Evolutionary conservation across 1,139 yeast genomes (phyloP), one percentile per base, ranked within the genome.

Genomic region (Fermentozyma sake): DNA sequence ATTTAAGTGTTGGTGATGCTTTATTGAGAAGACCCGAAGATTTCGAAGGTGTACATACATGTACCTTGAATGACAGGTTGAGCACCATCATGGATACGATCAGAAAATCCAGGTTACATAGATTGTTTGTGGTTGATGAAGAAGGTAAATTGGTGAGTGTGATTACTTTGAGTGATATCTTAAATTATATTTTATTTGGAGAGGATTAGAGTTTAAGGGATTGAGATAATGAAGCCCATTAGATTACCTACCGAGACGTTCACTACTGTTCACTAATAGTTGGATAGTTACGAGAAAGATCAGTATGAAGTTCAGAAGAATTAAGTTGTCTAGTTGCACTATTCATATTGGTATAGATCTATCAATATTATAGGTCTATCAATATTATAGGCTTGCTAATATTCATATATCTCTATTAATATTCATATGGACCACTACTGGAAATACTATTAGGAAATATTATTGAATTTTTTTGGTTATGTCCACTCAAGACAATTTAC

Each of bases 11-110:
- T 7, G 99, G 98, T 3, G 97, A 91, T 53, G 98, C 98, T 0
- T 68, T 93, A 32, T 77, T 91, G 76, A 76, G 95, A 54, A 75
- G 98, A 50, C 81, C 95, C 6, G 96, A 89, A 44, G 97, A 91
- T 52, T 93, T 91, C 49, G 98, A 91, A 55, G 98, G 99, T 33
- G 98, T 93, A 10, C 89, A 89, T 56, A 91, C 97, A 0, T 93
- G 98, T 58, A 87, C 97, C 0, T 68, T 79, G 40, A 72, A 79
- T 42, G 99, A 93, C 54, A 72, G 93, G 38, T 66, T 93, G 36
- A 84, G 94, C 39, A 86, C 95, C 10, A 84, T 93, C 35, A 75
- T 91, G 80, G 96, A 91, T 51, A 89, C 95, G 22, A 86, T 93
- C 35, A 73, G 97, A 48, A 82, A 89, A 45, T 80, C 95, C 20